Base-by-base conservation (phyloP, 495 filamentous ascomycete genomes). In the Lepraria neglecta region DNA sequence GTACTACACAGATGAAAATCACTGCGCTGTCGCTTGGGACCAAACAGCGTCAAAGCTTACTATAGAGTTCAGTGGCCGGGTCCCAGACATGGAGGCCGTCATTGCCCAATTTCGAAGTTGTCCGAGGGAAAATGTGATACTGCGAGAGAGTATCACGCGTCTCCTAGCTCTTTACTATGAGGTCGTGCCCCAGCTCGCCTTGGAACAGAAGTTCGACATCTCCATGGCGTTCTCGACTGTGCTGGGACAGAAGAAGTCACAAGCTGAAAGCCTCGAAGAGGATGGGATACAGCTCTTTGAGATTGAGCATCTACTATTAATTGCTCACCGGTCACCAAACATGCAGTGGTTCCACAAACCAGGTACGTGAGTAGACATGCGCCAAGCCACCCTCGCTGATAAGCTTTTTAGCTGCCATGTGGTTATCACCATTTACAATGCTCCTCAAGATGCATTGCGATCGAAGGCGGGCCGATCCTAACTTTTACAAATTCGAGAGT, bases 201-300 rank as follows among this genome's bases (percentile, higher is more conserved):
- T 95, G 33, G 84, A 85, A 60, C 88, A 92, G 56, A 91, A 83
- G 56, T 90, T 96, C 64, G 95, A 97, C 71, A 87, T 92, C 17
- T 90, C 90, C 0, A 71, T 85, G 6, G 75, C 87, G 17, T 73
- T 97, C n/a, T 80, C 87, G 17, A 79, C 83, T 55, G 79, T 84
- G 72, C 95, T 47, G 45, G 59, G 81, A 6, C 80, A 85, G 15
- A 67, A 76, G 15, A 44, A 47, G 27, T 45, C 56, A 35, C 19
- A 65, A 1, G 73, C 71, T 7, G 75, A 76, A 38, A 72, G 76
- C 38, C 74, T 77, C 0, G 74, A 83, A 58, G 76, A 82, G 51
- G 64, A 67, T 51, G 77, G 69, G 0, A 70, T 91, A 51, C 75
- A 82, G 28, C 60, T 85, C 9, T 79, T 90, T 47, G 84, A 91